A percentile compares a stretch with the other conserved stretches of the same genome.
Evolutionary conservation across 2,329 filamentous ascomycete genomes (phyloP).

Genomic region (Fusarium temperatum): DNA sequence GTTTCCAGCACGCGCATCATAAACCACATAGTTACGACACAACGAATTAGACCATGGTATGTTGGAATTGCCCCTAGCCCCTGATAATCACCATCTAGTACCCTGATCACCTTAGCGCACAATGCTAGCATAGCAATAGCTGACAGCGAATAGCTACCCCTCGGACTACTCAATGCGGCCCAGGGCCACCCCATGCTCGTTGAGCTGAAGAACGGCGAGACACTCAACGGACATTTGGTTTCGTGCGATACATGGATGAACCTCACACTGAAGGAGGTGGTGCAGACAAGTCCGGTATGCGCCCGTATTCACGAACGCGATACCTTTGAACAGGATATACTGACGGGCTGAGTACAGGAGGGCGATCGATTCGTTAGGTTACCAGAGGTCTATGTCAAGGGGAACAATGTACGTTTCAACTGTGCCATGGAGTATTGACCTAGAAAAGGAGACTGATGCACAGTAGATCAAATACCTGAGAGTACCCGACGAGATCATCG

Average conservation of each 20-base stretch:
- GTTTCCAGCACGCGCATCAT: slow-evolving; percentile 36
- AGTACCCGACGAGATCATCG: slow-evolving; percentile 96
- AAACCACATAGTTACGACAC: slow-evolving; percentile 31
- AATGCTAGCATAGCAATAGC: slow-evolving; percentile 21
- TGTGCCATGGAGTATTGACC: neutral
- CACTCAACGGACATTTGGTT: slow-evolving; percentile 93
- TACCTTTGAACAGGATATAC: neutral
- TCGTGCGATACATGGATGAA: slow-evolving; percentile 99
- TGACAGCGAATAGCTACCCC: slow-evolving; percentile 63
- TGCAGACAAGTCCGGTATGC: slow-evolving; percentile 86
- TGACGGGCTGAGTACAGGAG: slow-evolving; percentile 64
- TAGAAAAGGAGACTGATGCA: slow-evolving; percentile 14
- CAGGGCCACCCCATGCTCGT: slow-evolving; percentile 98
- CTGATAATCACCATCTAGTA: neutral
- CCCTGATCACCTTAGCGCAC: neutral
- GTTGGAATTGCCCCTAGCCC: neutral
- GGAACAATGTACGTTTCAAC: slow-evolving; percentile 82
- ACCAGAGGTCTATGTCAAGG: slow-evolving; percentile 94
- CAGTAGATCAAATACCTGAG: slow-evolving; percentile 95
- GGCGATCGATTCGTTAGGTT: slow-evolving; percentile 93
- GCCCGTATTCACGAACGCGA: neutral
- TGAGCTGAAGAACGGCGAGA: slow-evolving; percentile 97
- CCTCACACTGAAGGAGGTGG: slow-evolving; percentile 93
- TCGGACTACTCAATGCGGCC: slow-evolving; percentile 90
- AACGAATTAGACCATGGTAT: slow-evolving; percentile 39